These are phyloP conservation scores for Xylaria sp. DNA, from an alignment of 2,329 filamentous ascomycete species.

Conservation along the genomic window DNA sequence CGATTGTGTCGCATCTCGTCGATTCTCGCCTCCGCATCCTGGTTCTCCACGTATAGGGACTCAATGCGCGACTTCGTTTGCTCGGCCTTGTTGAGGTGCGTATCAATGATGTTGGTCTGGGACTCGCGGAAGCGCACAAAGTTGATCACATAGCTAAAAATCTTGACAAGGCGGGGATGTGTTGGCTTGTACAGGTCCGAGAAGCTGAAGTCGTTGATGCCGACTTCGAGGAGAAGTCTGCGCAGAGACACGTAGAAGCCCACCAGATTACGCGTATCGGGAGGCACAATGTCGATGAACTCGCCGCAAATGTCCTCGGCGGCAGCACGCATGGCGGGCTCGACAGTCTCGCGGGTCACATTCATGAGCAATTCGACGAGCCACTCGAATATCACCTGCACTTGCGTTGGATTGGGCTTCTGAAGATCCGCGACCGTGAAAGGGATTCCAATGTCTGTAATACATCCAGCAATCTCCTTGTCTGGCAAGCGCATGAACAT, in stretches of 20 bases:
- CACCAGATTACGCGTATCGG: constrained; percentile 93
- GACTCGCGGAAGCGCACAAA: constrained; percentile 97
- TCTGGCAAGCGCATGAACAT: constrained; percentile 72
- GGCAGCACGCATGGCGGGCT: constrained; percentile 93
- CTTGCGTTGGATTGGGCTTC: constrained; percentile 92
- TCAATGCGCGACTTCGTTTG: constrained; percentile 89
- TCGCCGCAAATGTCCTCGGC: constrained; percentile 88
- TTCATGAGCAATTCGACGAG: constrained; percentile 95
- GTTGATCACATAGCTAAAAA: constrained; percentile 98
- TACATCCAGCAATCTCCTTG: constrained; percentile 93
- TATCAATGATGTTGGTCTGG: constrained; percentile 88
- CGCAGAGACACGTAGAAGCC: constrained; percentile 91
- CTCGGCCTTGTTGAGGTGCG: constrained; percentile 92
- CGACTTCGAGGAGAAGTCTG: constrained; percentile 84
- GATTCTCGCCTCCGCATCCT: constrained; percentile 83
- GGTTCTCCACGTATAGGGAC: constrained; percentile 83
- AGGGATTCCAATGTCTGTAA: constrained; percentile 93
- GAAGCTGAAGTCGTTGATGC: constrained; percentile 93
- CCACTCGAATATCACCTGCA: constrained; percentile 98
- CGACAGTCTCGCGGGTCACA: constrained; percentile 89
- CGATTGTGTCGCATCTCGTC: constrained; percentile 84
- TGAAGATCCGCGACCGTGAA: constrained; percentile 89
- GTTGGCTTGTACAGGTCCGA: constrained; percentile 91
- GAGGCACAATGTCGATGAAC: constrained; percentile 83
- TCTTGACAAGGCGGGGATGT: constrained; percentile 88